Conservation (phyloP, 805 yeast species). For the Grigorovia yakushimaensis region DNA sequence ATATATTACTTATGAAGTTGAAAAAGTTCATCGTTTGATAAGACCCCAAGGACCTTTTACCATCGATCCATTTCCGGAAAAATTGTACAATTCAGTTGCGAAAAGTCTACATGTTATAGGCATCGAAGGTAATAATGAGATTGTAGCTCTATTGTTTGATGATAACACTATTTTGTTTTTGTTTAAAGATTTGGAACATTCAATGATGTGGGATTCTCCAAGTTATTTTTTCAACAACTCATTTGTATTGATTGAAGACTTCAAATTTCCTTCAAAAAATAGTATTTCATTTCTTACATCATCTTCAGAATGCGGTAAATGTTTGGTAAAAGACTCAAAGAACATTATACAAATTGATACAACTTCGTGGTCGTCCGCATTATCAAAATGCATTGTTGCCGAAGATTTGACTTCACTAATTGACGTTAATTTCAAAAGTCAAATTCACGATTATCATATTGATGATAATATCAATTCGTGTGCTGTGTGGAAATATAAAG, state of each 20-base stretch:
- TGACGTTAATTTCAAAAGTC: constrained; percentile 11
- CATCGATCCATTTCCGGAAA: constrained; percentile 45
- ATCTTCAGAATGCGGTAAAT: neutral
- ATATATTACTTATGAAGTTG: constrained; percentile 11
- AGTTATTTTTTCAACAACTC: constrained; percentile 20
- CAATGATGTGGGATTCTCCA: constrained; percentile 31
- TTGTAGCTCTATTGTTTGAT: constrained; percentile 20
- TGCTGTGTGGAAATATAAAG: constrained; percentile 7
- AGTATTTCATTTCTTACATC: neutral
- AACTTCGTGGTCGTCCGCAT: constrained; percentile 12
- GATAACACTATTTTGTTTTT: constrained; percentile 25
- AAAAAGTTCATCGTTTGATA: constrained; percentile 8
- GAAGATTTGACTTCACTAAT: constrained; percentile 11
- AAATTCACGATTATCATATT: neutral
- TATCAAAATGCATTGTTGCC: constrained; percentile 12
- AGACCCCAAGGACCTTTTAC: constrained; percentile 45
- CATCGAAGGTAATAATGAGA: constrained; percentile 19
- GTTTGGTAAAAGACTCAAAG: neutral
- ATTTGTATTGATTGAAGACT: constrained; percentile 14
- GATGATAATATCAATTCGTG: neutral
- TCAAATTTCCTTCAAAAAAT: constrained; percentile 2
- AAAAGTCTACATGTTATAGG: constrained; percentile 25
- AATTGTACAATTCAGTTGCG: constrained; percentile 39
- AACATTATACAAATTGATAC: neutral
- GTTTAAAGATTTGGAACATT: constrained; percentile 25